These are phyloP conservation scores for Chrysopogon serrulatus DNA, from an alignment of 176 grass and related monocot species.

Conservation along the genomic window DNA sequence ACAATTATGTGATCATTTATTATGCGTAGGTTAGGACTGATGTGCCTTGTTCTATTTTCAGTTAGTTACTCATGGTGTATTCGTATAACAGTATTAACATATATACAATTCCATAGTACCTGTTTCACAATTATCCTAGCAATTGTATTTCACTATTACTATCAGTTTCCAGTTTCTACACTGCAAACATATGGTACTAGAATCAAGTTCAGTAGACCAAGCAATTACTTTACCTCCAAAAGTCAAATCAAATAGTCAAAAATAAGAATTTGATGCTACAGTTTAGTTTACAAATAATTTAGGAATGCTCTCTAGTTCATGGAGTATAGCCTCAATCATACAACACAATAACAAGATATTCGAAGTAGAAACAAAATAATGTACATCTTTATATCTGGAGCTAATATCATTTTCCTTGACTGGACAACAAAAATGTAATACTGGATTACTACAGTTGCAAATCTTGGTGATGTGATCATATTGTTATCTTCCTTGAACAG, in stretches of 20 bases:
- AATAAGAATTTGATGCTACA: conserved; percentile 24
- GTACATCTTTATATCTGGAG: conserved; percentile 18
- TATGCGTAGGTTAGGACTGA: neutral
- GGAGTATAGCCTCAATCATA: conserved; percentile 34
- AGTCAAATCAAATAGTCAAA: neutral
- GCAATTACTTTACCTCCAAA: conserved; percentile 4
- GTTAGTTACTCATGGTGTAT: neutral
- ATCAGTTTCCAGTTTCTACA: neutral
- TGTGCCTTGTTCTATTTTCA: neutral
- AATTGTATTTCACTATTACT: neutral
- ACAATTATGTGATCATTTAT: neutral
- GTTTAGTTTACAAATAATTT: conserved; percentile 38
- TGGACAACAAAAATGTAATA: conserved; percentile 14
- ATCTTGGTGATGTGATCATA: conserved; percentile 11
- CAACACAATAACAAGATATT: conserved; percentile 22
- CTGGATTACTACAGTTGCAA: conserved; percentile 4
- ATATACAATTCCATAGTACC: neutral
- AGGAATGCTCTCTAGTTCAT: conserved; percentile 30
- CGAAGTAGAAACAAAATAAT: conserved; percentile 20
- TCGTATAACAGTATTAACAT: conserved; percentile 1
- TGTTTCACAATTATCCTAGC: conserved; percentile 1
- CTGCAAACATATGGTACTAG: neutral
- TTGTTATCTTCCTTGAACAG: conserved; percentile 61
- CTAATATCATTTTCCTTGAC: neutral
- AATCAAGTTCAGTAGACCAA: conserved; percentile 10